Evolutionary conservation across 441 rosid genomes (phyloP), one percentile per base, ranked within the genome.

Genomic region (Eugenia klotzschiana): DNA sequence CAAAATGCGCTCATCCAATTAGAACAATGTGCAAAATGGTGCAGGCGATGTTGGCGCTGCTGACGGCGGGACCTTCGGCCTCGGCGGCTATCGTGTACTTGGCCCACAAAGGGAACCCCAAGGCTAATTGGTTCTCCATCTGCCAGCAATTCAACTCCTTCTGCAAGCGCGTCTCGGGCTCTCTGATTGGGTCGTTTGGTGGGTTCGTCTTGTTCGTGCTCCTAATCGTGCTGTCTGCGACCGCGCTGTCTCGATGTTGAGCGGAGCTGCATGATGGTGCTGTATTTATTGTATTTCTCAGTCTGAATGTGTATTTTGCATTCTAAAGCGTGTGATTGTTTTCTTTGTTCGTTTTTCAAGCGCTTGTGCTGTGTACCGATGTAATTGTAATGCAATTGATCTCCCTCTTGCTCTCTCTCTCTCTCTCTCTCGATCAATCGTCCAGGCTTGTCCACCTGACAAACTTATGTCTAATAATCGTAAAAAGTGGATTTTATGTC

Each of bases 11-110:
- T 69, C 77, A 46, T 64, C 25, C 25, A 37, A 69, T 37, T 37
- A 69, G 46, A 69, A 69, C 7, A 20, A 18, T 1, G 15, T 69
- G 77, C 25, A 20, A 69, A 49, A 20, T 33, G 27, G 29, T 69
- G 82, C 74, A 92, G 95, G 88, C 74, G 77, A 90, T 87, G 91
- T 84, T 92, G 86, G 90, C 86, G 43, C 88, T 92, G 46, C 26
- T 91, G 55, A 88, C 92, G 3, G 86, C 92, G 11, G 92, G 91
- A 85, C 93, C 94, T 27, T 89, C 94, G 14, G 92, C 96, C 53
- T 92, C 96, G 57, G 89, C 94, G 6, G 93, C 94, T 5, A 89
- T 93, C 40, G 94, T 92, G 16, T 92, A 90, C 88, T 88, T 92
- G 53, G 91, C 94, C 79, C 94, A 91, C 86, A 88, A 90, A 41